Conservation (phyloP, 2,329 filamentous ascomycete genomes). For the Chlorencoelia australis region DNA sequence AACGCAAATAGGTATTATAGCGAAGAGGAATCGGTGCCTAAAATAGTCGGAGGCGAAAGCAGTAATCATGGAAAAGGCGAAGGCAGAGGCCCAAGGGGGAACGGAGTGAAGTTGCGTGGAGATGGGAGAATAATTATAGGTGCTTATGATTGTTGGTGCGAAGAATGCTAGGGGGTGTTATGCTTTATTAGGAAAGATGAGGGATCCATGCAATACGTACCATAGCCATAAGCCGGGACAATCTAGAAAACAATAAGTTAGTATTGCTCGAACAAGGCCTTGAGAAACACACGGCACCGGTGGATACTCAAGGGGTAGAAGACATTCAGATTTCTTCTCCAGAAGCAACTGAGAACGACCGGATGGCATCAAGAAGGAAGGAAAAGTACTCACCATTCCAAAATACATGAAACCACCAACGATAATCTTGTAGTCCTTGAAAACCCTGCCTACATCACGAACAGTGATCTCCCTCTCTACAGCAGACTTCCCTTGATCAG, state of each 20-base stretch:
- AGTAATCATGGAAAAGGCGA: slow-evolving; percentile 66
- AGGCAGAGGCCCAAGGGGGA: slow-evolving; percentile 59
- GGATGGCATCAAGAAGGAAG: too few species aligned
- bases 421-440: slow-evolving; percentile 67
- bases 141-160: slow-evolving; percentile 58
- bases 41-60: slow-evolving; percentile 63
- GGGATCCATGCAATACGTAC: too few species aligned
- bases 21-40: slow-evolving; percentile 66
- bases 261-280: too few species aligned
- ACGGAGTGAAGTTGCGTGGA: slow-evolving; percentile 41
- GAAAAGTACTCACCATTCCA: too few species aligned
- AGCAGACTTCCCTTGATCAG: slow-evolving; percentile 59
- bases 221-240: slow-evolving; percentile 67
- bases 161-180: too few species aligned
- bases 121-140: slow-evolving; percentile 51
- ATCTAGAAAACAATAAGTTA: too few species aligned
- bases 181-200: too few species aligned
- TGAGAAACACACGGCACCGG: too few species aligned
- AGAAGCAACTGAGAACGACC: too few species aligned
- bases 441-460: slow-evolving; percentile 49
- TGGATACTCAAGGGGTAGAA: too few species aligned
- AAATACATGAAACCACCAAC: slow-evolving; percentile 75
- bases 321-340: too few species aligned
- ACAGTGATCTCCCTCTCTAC: slow-evolving; percentile 50
- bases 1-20: slow-evolving; percentile 56